A percentile compares a stretch with the other conserved stretches of the same genome.
phyloP scores from a whole-genome alignment of 192 early-diverging fungal genomes.

The Coemansia sp. region DNA sequence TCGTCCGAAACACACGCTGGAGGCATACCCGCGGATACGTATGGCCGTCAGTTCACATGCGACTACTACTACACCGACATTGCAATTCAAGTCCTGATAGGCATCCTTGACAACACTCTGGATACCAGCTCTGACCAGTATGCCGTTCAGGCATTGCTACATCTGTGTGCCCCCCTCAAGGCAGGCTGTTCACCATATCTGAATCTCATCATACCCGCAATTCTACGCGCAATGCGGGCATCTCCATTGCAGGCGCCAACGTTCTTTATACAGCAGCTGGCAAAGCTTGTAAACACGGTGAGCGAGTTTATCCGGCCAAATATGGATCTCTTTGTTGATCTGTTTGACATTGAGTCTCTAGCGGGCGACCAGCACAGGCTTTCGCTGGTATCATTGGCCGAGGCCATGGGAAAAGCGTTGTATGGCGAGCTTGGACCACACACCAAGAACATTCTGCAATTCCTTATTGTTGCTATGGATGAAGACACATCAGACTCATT shows the following conservation, averaged over 20 bases:
- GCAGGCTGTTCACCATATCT: slow-evolving; percentile 18
- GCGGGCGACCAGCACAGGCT: slow-evolving; percentile 67
- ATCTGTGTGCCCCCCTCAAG: slow-evolving; percentile 83
- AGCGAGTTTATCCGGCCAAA: slow-evolving; percentile 90
- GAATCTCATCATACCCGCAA: slow-evolving; percentile 76
- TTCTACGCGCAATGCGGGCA: slow-evolving; percentile 82
- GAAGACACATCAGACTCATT: slow-evolving; percentile 70
- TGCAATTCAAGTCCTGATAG: slow-evolving; percentile 83
- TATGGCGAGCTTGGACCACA: slow-evolving; percentile 89
- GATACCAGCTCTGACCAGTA: slow-evolving; percentile 81
- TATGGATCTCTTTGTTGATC: slow-evolving; percentile 73
- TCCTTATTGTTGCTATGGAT: slow-evolving; percentile 85
- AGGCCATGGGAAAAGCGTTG: slow-evolving; percentile 80
- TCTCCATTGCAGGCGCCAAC: slow-evolving; percentile 78
- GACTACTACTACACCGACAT: slow-evolving; percentile 94
- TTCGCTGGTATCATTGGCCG: slow-evolving; percentile 83
- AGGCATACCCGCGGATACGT: slow-evolving; percentile 16
- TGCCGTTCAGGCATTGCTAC: slow-evolving; percentile 89
- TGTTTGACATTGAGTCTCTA: slow-evolving; percentile 73
- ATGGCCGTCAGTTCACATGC: slow-evolving; percentile 13
- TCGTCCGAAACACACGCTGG: slow-evolving; percentile 10
- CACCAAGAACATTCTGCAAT: slow-evolving; percentile 76
- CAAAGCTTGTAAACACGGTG: slow-evolving; percentile 78
- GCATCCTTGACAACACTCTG: slow-evolving; percentile 81
- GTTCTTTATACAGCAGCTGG: slow-evolving; percentile 90